Evolutionary conservation across 805 yeast genomes (phyloP).

Genomic region (Tetrapisispora taiwanensis): DNA sequence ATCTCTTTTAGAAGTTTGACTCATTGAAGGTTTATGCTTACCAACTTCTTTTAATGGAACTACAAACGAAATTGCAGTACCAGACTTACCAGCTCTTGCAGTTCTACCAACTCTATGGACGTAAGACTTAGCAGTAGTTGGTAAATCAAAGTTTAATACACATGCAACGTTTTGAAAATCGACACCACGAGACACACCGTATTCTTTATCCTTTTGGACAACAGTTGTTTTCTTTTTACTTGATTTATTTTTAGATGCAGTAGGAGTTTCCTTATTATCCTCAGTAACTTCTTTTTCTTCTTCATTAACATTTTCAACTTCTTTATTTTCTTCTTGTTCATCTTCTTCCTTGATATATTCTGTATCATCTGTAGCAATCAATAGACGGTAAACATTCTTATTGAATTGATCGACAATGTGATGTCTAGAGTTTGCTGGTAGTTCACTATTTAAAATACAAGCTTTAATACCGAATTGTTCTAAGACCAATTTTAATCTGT

Average conservation of each 20-base stretch:
- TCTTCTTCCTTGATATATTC: conserved; percentile 46
- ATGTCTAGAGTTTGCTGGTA: conserved; percentile 84
- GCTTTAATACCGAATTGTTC: conserved; percentile 91
- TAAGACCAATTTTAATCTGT: conserved; percentile 76
- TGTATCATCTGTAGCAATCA: conserved; percentile 93
- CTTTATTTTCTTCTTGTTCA: conserved; percentile 26
- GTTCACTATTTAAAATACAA: conserved; percentile 82
- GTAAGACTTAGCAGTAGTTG: conserved; percentile 79
- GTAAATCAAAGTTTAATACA: conserved; percentile 90
- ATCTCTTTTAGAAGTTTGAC: conserved; percentile 64
- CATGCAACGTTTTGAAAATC: conserved; percentile 95
- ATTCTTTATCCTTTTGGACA: conserved; percentile 54
- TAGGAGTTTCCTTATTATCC: conserved; percentile 11
- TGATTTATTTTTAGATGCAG: conserved; percentile 4
- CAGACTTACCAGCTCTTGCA: conserved; percentile 93
- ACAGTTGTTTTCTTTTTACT: conserved; percentile 17
- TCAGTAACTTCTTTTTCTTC: conserved; percentile 8
- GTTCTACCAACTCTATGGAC: conserved; percentile 95
- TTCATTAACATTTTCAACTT: conserved; percentile 7
- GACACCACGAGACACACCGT: conserved; percentile 93
- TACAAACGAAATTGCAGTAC: conserved; percentile 89
- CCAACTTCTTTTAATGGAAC: conserved; percentile 78
- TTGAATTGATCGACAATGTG: conserved; percentile 95
- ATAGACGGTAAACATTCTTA: conserved; percentile 71
- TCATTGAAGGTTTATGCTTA: conserved; percentile 72